These are phyloP conservation scores for Calocybe gangraenosa DNA, from an alignment of 768 basidiomycete species.

Conservation along the genomic window DNA sequence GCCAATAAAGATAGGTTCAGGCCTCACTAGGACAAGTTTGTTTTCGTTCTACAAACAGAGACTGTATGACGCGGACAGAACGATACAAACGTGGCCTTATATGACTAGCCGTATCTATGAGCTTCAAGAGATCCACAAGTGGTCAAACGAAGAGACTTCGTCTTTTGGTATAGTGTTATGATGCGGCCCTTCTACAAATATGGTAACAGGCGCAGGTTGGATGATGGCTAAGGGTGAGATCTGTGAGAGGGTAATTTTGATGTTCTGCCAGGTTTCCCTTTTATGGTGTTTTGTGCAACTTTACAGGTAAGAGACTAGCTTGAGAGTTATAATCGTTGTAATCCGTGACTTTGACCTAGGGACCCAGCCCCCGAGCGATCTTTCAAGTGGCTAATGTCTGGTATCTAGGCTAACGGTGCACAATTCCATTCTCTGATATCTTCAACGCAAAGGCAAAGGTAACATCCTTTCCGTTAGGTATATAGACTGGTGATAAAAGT, in stretches of 20 bases:
- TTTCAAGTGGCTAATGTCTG: too few relatives aligned
- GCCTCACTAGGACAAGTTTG: background rate
- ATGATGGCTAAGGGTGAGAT: slow-evolving; percentile 57
- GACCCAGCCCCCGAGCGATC: too few relatives aligned
- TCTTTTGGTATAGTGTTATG: background rate
- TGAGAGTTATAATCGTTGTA: too few relatives aligned
- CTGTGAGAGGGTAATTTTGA: background rate
- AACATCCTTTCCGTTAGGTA: too few relatives aligned
- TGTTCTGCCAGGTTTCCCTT: background rate
- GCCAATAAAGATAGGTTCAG: background rate
- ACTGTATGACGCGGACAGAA: slow-evolving; percentile 56
- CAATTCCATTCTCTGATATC: too few relatives aligned
- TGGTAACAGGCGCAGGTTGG: slow-evolving; percentile 64
- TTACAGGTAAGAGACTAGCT: too few relatives aligned
- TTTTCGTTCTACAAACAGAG: slow-evolving; percentile 38
- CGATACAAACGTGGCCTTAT: slow-evolving; percentile 49
- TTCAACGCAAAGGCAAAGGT: too few relatives aligned
- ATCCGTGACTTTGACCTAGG: too few relatives aligned
- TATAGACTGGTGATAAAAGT: too few relatives aligned
- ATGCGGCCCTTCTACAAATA: slow-evolving; percentile 35
- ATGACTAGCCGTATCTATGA: slow-evolving; percentile 58
- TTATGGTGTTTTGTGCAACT: too few relatives aligned
- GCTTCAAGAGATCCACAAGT: slow-evolving; percentile 48
- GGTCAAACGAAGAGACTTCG: slow-evolving; percentile 45
- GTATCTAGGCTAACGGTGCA: too few relatives aligned